phyloP scores from a whole-genome alignment of 2,329 filamentous ascomycete species.

The Xylariaceae sp. region DNA sequence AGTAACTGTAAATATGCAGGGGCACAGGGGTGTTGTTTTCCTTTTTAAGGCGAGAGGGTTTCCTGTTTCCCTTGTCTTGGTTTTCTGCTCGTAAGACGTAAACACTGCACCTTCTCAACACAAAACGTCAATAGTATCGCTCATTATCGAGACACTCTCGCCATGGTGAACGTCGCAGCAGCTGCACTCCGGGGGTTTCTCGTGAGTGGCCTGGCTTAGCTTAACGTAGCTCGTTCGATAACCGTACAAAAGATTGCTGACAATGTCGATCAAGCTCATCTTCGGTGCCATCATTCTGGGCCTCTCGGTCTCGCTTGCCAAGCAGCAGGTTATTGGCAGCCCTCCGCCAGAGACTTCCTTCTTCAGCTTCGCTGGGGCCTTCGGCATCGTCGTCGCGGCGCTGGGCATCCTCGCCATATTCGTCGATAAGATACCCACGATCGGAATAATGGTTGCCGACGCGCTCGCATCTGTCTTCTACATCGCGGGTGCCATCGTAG shows the following conservation, averaged over 20 bases:
- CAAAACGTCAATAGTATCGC: background rate
- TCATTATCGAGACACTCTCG: background rate
- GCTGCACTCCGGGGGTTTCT: conserved; percentile 22
- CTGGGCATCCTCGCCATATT: conserved; percentile 26
- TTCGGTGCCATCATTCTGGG: conserved; percentile 30
- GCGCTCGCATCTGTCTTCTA: conserved; percentile 28
- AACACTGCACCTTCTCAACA: background rate
- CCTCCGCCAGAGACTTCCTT: conserved; percentile 30
- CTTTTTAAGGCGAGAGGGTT: background rate
- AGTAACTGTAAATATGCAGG: no score
- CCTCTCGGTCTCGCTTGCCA: conserved; percentile 29
- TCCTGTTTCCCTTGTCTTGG: background rate
- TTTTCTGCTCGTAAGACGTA: background rate
- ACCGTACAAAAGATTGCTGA: conserved; percentile 3
- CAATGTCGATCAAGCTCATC: conserved; percentile 22
- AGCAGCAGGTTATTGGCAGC: conserved; percentile 25
- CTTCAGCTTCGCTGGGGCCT: conserved; percentile 30
- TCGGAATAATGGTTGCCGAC: conserved; percentile 25
- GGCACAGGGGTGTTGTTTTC: no score
- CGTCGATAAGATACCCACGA: conserved; percentile 26
- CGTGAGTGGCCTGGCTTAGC: conserved; percentile 15
- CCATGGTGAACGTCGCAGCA: conserved; percentile 22
- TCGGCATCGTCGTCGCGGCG: conserved; percentile 28
- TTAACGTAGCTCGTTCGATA: background rate
- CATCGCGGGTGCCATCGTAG: conserved; percentile 31